Evolutionary conservation across 202 grass and related monocot genomes (phyloP), one percentile per base, ranked within the genome.

Genomic region (Eragrostis tef): DNA sequence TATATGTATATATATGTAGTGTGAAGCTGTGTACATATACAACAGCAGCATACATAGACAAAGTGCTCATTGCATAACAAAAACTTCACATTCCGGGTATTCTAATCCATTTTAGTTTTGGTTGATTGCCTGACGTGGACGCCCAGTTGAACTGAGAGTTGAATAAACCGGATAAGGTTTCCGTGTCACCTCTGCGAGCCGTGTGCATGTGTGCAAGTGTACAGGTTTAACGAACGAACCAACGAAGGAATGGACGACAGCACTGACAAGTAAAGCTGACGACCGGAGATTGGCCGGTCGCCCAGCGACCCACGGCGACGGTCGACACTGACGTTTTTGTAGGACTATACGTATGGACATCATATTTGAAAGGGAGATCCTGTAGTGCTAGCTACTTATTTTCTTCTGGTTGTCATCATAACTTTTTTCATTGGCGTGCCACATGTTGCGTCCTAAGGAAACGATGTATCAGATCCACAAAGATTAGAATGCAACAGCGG

Each of bases 151-250:
- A 14, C 15, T 19, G 6, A 62, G 24, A 60, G 53, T 41, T 10
- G 36, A 75, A 34, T 46, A 61, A 16, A 77, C 9, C 2, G 66
- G 75, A 85, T 85, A 79, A 79, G 75, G n/a, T 51, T 46, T 78
- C 74, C 65, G 20, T 85, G 83, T 79, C 83, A 85, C 25, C 31
- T 22, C 3, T 52, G 16, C 0, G 53, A 63, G 49, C 74, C 62
- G 11, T 48, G 48, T 49, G 68, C 25, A 16, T 21, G 7, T 68
- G 49, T 16, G 42, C 45, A 64, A 56, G 29, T 65, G 22, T 26
- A 34, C 71, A 45, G 44, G 71, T 42, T 63, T 5, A 39, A 2
- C 25, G 5, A 31, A 12, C 22, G 58, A 61, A 26, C 11, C 9
- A 26, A 58, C 52, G 54, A 61, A 60, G 3, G 5, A 63, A 31